These are phyloP conservation scores for Glycine tomentella DNA, from an alignment of 306 rosid species.

Conservation along the genomic window DNA sequence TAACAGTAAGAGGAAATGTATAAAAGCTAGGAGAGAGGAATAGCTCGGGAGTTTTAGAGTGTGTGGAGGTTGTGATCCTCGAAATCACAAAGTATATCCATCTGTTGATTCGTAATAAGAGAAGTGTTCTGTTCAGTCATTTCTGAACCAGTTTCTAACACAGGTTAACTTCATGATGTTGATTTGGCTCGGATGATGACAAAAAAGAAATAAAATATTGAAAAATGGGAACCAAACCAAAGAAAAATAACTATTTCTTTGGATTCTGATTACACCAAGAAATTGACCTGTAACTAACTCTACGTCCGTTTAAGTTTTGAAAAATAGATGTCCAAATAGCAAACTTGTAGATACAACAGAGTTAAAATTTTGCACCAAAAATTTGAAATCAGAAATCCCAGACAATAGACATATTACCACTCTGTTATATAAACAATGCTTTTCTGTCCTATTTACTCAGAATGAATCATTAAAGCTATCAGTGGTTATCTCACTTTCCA, in stretches of 20 bases:
- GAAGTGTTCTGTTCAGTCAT: too few relatives aligned
- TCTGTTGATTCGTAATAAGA: too few relatives aligned
- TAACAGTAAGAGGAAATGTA: too few relatives aligned
- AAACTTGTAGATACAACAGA: not conserved
- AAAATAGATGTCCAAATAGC: slow-evolving; percentile 9
- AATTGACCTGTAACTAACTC: not conserved
- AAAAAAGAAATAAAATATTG: not conserved
- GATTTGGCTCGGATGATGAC: not conserved
- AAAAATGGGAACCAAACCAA: not conserved
- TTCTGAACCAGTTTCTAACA: too few relatives aligned
- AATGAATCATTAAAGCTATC: slow-evolving; percentile 16
- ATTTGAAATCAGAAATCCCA: slow-evolving; percentile 22
- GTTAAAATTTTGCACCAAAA: not conserved
- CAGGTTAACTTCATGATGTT: not conserved
- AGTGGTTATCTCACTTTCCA: slow-evolving; percentile 25
- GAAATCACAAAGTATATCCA: too few relatives aligned
- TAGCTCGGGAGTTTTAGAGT: too few relatives aligned
- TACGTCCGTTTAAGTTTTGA: not conserved
- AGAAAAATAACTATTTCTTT: not conserved
- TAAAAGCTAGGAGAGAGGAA: too few relatives aligned
- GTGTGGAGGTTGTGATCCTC: too few relatives aligned
- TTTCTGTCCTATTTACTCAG: slow-evolving; percentile 32
- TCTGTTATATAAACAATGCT: not conserved
- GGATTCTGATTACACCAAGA: not conserved
- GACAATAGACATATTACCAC: not conserved